phyloP scores from a whole-genome alignment of 495 filamentous ascomycete species.

The Aspergillus wentii region DNA sequence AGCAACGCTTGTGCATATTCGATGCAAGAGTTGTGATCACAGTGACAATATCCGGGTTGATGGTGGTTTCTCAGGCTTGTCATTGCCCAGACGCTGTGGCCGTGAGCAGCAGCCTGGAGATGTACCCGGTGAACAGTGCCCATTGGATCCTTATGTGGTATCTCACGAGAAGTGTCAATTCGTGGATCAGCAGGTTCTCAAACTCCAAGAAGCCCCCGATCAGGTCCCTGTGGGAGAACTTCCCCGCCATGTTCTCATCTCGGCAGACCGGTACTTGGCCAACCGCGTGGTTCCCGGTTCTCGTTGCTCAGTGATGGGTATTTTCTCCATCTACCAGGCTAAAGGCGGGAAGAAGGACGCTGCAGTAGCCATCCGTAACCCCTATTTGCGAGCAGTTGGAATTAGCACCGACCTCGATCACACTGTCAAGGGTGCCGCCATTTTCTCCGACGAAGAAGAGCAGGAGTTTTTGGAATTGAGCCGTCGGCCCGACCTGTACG shows the following conservation, averaged over 20 bases:
- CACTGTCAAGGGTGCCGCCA: constrained; percentile 76
- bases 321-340: constrained; percentile 94
- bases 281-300: constrained; percentile 96
- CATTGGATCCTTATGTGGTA: constrained; percentile 92
- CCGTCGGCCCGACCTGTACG: constrained; percentile 85
- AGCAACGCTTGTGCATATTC: constrained; percentile 78
- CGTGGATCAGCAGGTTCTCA: constrained; percentile 96
- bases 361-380: constrained; percentile 91
- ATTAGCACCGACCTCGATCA: constrained; percentile 88
- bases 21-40: constrained; percentile 84
- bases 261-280: constrained; percentile 90
- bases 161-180: constrained; percentile 92
- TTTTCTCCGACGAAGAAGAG: constrained; percentile 94
- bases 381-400: constrained; percentile 91
- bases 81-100: constrained; percentile 74
- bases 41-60: constrained; percentile 65
- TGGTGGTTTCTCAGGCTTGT: constrained; percentile 81
- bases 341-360: constrained; percentile 81
- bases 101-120: constrained; percentile 53
- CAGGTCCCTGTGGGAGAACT: constrained; percentile 97
- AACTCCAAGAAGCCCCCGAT: constrained; percentile 96
- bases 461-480: constrained; percentile 96
- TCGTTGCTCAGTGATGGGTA: constrained; percentile 90
- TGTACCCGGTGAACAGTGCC: constrained; percentile 64
- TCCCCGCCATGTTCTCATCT: constrained; percentile 89